These are phyloP conservation scores for Wallacemonas sp. DNA, from an alignment of 208 protist genomes.

Conservation along the genomic window DNA sequence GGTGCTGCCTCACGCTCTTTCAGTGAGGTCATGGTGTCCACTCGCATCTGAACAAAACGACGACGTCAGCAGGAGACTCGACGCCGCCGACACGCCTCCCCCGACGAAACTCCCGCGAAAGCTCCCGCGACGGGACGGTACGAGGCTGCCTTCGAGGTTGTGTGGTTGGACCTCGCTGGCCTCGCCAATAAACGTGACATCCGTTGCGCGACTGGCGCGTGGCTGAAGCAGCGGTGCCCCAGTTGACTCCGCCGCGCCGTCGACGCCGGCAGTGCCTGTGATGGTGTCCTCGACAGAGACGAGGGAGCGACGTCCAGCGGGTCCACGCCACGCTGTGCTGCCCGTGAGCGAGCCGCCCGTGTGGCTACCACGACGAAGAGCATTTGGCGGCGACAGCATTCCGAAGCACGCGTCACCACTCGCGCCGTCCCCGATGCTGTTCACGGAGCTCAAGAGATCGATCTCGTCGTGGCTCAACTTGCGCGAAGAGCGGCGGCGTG, in stretches of 20 bases:
- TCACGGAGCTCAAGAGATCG: too few relatives aligned
- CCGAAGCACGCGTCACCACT: too few relatives aligned
- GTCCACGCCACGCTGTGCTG: too few relatives aligned
- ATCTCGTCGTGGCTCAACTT: too few relatives aligned
- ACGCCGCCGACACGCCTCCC: background rate
- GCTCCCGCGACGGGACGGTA: background rate
- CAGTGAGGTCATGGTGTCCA: background rate
- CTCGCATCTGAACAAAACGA: too few relatives aligned
- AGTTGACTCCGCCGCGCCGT: background rate
- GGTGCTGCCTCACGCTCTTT: background rate
- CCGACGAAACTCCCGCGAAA: background rate
- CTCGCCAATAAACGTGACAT: constrained; percentile 14
- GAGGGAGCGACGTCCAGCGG: too few relatives aligned
- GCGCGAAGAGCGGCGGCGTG: too few relatives aligned
- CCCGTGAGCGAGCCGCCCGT: too few relatives aligned
- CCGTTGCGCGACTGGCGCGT: background rate
- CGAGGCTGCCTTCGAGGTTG: constrained; percentile 1
- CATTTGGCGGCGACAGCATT: too few relatives aligned
- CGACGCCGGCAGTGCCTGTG: background rate
- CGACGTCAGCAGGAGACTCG: background rate
- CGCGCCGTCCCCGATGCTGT: too few relatives aligned
- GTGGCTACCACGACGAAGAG: too few relatives aligned
- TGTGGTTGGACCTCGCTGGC: background rate
- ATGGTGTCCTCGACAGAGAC: too few relatives aligned
- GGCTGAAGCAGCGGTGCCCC: background rate